Evolutionary conservation across 2,329 filamentous ascomycete species (phyloP).

Genomic region (Calonectria pseudoturangicola): DNA sequence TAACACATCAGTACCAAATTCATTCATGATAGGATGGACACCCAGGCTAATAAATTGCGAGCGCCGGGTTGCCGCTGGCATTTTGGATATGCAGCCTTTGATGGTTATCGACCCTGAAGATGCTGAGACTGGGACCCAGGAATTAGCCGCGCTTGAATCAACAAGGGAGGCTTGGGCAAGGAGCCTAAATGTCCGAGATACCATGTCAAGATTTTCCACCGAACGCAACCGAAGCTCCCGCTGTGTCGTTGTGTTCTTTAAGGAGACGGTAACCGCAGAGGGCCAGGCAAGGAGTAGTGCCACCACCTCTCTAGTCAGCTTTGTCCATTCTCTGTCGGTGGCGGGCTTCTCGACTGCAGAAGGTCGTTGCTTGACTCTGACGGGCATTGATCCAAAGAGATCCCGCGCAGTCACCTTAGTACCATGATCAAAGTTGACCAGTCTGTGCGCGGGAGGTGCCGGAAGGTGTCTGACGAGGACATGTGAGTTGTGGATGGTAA

Average conservation of each 20-base stretch:
- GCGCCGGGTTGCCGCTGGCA: constrained; percentile 81
- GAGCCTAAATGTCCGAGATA: constrained; percentile 65
- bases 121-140: constrained; percentile 84
- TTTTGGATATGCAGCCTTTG: constrained; percentile 81
- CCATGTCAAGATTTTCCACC: constrained; percentile 45
- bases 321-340: constrained; percentile 79
- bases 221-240: constrained; percentile 63
- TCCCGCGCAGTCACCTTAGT: constrained; percentile 86
- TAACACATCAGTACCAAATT: constrained; percentile 76
- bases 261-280: constrained; percentile 70
- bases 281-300: constrained; percentile 84
- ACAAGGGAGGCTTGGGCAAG: constrained; percentile 80
- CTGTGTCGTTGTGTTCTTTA: constrained; percentile 70
- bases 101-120: constrained; percentile 77
- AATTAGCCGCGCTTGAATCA: constrained; percentile 67
- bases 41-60: constrained; percentile 90
- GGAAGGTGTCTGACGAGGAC: constrained; percentile 79
- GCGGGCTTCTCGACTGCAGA: constrained; percentile 69
- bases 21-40: constrained; percentile 77
- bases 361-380: constrained; percentile 88
- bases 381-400: constrained; percentile 92
- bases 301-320: constrained; percentile 74
- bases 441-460: constrained; percentile 73
- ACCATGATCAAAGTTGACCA: constrained; percentile 77
- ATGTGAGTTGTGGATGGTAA: constrained; percentile 82